Base-by-base conservation (phyloP, 768 basidiomycete species). In the Cystofilobasidium capitatum region DNA sequence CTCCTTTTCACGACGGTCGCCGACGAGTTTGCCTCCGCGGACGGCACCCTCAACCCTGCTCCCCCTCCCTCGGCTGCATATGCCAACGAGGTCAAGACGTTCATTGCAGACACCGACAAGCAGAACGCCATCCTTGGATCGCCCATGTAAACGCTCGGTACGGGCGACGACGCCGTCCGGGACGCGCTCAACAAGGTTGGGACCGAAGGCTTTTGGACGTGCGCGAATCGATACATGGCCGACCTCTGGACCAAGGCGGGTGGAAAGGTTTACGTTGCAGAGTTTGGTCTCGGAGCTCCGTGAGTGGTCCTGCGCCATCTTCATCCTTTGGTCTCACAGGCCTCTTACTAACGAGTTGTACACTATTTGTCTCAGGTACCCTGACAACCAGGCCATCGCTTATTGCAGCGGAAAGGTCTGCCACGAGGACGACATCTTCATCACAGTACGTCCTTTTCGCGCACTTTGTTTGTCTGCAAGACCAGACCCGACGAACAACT, bases 171-270 rank as follows among this genome's bases (percentile, higher is more conserved):
- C 37, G 58, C 65, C 22, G 59, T 57, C 31, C 57, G 65, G 24
- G 37, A 26, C 39, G 36, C 58, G 1, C 65, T 66, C 2, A 40
- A 42, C 40, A 45, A 39, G 26, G 59, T 68, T 12, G 66, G 60
- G 12, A 68, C 66, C 3, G 66, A 68, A 42, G 44, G 45, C 33
- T 31, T 68, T 22, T 68, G 66, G 66, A 62, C 66, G 26, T 68
- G 66, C 26, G 60, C 66, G 0, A 31, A 36, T 24, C 49, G 61
- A 22, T 14, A 22, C 16, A 29, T 61, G 6, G 66, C 66, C 4
- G 26, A 31, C 7, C 36, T 62, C 0, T 68, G 60, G 66, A n/a
- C 10, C 5, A 4, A 24, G 24, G 17, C n/a, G 0, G 66, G 61
- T 1, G 66, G 66, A 13, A 24, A 20, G 26, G 60, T 49, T 9